phyloP scores from a whole-genome alignment of 345 rosid genomes.

The Dovyalis caffra region DNA sequence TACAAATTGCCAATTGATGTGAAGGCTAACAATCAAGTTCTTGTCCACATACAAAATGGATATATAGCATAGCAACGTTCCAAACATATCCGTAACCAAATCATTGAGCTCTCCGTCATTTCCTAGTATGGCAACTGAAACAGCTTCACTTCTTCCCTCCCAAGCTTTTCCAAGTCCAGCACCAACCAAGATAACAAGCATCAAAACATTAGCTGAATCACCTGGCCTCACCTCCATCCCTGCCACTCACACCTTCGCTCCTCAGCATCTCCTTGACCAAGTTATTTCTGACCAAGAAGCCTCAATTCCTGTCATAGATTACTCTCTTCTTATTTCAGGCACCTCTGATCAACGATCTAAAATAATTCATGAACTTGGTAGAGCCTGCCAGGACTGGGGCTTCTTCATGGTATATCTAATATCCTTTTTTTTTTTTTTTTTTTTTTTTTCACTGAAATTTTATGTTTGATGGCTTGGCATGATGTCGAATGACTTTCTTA shows the following conservation, averaged over 20 bases:
- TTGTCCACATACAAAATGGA: too few species aligned
- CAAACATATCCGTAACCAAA: background rate
- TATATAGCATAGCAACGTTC: too few species aligned
- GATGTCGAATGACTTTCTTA: too few species aligned
- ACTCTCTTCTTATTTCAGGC: conserved; percentile 38
- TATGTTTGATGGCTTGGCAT: too few species aligned
- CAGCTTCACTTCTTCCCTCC: background rate
- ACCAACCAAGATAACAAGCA: conserved; percentile 5
- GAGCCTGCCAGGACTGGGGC: conserved; percentile 62
- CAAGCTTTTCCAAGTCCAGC: background rate
- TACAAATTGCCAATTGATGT: too few species aligned
- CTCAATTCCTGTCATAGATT: conserved; percentile 49
- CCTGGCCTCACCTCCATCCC: conserved; percentile 31
- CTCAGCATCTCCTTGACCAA: background rate
- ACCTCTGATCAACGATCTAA: conserved; percentile 30
- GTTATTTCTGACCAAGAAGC: conserved; percentile 17
- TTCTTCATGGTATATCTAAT: conserved; percentile 47
- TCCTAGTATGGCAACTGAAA: background rate
- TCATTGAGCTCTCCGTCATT: background rate
- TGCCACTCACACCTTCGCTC: conserved; percentile 17
- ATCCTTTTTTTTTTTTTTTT: too few species aligned
- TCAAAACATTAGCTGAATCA: conserved; percentile 35
- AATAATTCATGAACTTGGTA: conserved; percentile 35
- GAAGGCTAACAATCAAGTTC: too few species aligned
- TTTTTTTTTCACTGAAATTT: too few species aligned